phyloP scores from a whole-genome alignment of 2,329 filamentous ascomycete species.

The Alternaria infectoria region DNA sequence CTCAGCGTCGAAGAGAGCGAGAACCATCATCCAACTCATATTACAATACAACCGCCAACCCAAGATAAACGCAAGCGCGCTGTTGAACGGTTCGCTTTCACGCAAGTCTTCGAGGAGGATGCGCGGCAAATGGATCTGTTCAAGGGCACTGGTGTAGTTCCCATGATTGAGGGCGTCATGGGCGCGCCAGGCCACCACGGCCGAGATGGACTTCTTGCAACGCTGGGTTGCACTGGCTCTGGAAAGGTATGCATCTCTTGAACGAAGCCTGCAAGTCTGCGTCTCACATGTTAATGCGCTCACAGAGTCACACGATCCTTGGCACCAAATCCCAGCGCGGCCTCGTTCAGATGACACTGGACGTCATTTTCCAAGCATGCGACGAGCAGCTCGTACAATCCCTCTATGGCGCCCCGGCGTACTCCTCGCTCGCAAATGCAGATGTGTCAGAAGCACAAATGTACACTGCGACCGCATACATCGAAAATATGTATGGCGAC shows the following conservation, averaged over 20 bases:
- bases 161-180: conserved; percentile 81
- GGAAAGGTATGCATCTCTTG: conserved; percentile 72
- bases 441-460: conserved; percentile 84
- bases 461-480: conserved; percentile 74
- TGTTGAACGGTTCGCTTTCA: conserved; percentile 93
- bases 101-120: conserved; percentile 87
- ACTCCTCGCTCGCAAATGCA: conserved; percentile 75
- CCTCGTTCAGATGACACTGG: conserved; percentile 87
- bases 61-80: conserved; percentile 83
- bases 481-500: conserved; percentile 81
- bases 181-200: conserved; percentile 75
- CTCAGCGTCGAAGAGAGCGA: conserved; percentile 71
- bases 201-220: conserved; percentile 87
- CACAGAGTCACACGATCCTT: conserved; percentile 93
- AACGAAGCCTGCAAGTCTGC: conserved; percentile 1
- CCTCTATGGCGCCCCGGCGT: conserved; percentile 62
- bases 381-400: conserved; percentile 71
- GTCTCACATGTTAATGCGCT: conserved; percentile 3
- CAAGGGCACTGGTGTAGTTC: conserved; percentile 74
- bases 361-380: conserved; percentile 85
- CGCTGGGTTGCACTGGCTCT: conserved; percentile 90
- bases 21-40: conserved; percentile 53
- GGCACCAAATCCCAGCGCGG: conserved; percentile 87
- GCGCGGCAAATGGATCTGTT: conserved; percentile 87
- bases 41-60: conserved; percentile 68